phyloP scores from a whole-genome alignment of 352 stramenopile genomes.

The Globisporangium parvum region DNA sequence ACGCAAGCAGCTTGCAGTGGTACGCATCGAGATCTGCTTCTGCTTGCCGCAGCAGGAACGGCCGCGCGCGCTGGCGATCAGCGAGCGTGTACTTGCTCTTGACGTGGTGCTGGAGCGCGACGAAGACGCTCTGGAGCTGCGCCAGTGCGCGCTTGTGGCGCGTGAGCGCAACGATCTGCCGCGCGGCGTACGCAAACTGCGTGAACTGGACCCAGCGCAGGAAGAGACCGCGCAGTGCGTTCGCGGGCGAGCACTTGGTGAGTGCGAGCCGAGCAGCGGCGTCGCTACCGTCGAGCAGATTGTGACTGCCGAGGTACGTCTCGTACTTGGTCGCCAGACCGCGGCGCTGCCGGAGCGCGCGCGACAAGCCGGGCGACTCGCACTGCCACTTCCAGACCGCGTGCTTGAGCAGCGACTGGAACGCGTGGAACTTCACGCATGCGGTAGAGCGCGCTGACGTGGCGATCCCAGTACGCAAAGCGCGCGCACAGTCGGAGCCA shows the following conservation, averaged over 20 bases:
- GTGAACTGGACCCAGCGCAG: constrained; percentile 55
- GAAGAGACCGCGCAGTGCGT: constrained; percentile 38
- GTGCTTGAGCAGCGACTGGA: constrained; percentile 36
- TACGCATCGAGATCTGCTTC: constrained; percentile 41
- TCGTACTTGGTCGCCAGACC: constrained; percentile 38
- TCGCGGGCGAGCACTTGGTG: constrained; percentile 40
- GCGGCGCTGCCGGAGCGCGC: constrained; percentile 27
- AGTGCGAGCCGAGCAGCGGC: constrained; percentile 24
- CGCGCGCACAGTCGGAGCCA: constrained; percentile 53
- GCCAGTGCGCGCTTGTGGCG: constrained; percentile 30
- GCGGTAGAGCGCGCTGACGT: constrained; percentile 32
- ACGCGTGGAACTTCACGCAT: constrained; percentile 35
- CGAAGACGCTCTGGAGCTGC: constrained; percentile 31
- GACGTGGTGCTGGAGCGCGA: constrained; percentile 29
- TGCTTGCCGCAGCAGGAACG: constrained; percentile 37
- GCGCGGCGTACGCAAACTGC: constrained; percentile 26
- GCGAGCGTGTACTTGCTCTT: constrained; percentile 40
- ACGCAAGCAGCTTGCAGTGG: constrained; percentile 39
- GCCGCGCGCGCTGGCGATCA: constrained; percentile 13
- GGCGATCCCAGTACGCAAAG: constrained; percentile 43
- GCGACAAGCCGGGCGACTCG: constrained; percentile 30
- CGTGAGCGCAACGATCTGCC: constrained; percentile 17
- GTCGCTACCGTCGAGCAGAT: constrained; percentile 26
- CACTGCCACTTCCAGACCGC: constrained; percentile 49
- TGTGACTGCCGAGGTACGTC: constrained; percentile 19